phyloP scores from a whole-genome alignment of 1,284 basidiomycete species.

The Microbotryomycetes sp. region DNA sequence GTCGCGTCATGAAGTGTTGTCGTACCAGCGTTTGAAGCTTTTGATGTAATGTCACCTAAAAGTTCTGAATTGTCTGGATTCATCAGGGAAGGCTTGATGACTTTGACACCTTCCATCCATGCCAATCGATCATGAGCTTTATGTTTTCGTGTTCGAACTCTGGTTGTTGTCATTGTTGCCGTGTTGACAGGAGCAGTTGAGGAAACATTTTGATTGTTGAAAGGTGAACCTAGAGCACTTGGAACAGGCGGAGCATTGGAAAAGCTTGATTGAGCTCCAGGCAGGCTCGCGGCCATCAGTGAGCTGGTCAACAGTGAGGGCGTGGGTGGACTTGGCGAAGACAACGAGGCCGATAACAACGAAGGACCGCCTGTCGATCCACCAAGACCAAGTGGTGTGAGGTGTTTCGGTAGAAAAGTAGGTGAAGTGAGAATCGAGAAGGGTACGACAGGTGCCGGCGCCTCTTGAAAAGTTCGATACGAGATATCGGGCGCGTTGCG shows the following conservation, averaged over 20 bases:
- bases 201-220: neutral
- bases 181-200: neutral
- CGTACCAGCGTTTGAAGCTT: neutral
- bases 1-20: neutral
- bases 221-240: neutral
- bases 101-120: constrained; percentile 38
- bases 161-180: constrained; percentile 29
- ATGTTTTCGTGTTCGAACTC: constrained; percentile 20
- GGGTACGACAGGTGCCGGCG: constrained; percentile 12
- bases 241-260: constrained; percentile 1
- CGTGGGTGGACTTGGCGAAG: neutral
- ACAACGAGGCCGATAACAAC: constrained; percentile 15
- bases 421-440: constrained; percentile 1
- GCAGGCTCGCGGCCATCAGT: constrained; percentile 10
- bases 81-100: constrained; percentile 15
- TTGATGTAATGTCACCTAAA: neutral
- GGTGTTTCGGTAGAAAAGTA: constrained; percentile 2
- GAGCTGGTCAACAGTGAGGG: constrained; percentile 27
- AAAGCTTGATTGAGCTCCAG: constrained; percentile 1
- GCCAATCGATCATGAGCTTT: constrained; percentile 33
- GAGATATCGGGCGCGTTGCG: constrained; percentile 23
- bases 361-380: too few species aligned
- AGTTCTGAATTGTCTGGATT: constrained; percentile 3
- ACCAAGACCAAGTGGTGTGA: too few species aligned
- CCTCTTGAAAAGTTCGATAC: constrained; percentile 25